phyloP scores from a whole-genome alignment of 129 eudicot species.

The Mikania micrantha region DNA sequence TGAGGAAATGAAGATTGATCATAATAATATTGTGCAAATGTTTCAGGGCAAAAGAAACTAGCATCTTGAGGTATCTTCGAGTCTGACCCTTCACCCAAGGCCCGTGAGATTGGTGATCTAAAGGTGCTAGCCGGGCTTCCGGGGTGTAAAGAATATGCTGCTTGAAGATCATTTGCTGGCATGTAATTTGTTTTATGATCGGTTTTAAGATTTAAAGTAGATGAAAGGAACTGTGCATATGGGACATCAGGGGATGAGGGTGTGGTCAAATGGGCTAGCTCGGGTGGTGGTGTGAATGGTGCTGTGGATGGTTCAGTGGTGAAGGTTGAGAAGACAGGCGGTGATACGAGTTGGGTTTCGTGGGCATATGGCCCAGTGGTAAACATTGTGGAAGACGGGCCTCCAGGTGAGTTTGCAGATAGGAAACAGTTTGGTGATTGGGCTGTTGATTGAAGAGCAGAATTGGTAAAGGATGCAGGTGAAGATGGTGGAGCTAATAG shows the following conservation, averaged over 20 bases:
- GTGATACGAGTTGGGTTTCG: slow-evolving; percentile 91
- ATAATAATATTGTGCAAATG: slow-evolving; percentile 85
- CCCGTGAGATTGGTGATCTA: slow-evolving; percentile 64
- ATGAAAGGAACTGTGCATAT: slow-evolving; percentile 80
- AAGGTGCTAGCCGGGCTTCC: slow-evolving; percentile 89
- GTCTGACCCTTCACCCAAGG: slow-evolving; percentile 47
- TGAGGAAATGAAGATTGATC: slow-evolving; percentile 75
- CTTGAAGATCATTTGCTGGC: slow-evolving; percentile 62
- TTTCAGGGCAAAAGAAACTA: slow-evolving; percentile 91
- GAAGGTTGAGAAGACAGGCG: slow-evolving; percentile 91
- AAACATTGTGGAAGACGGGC: slow-evolving; percentile 78
- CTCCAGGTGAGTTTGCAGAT: slow-evolving; percentile 88
- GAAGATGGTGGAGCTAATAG: slow-evolving; percentile 95
- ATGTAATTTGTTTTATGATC: slow-evolving; percentile 39
- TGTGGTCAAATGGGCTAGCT: slow-evolving; percentile 80
- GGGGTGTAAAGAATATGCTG: slow-evolving; percentile 70
- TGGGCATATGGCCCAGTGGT: slow-evolving; percentile 94
- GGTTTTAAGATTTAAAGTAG: slow-evolving; percentile 43
- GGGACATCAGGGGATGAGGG: slow-evolving; percentile 99
- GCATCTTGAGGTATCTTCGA: slow-evolving; percentile 68
- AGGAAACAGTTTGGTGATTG: slow-evolving; percentile 83
- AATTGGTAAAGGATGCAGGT: slow-evolving; percentile 90
- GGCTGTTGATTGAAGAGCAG: slow-evolving; percentile 85
- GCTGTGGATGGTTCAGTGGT: slow-evolving; percentile 99
- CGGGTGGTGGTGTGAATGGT: slow-evolving; percentile 97